Evolutionary conservation across 352 stramenopile genomes (phyloP).

Genomic region (Phytophthora sp.): DNA sequence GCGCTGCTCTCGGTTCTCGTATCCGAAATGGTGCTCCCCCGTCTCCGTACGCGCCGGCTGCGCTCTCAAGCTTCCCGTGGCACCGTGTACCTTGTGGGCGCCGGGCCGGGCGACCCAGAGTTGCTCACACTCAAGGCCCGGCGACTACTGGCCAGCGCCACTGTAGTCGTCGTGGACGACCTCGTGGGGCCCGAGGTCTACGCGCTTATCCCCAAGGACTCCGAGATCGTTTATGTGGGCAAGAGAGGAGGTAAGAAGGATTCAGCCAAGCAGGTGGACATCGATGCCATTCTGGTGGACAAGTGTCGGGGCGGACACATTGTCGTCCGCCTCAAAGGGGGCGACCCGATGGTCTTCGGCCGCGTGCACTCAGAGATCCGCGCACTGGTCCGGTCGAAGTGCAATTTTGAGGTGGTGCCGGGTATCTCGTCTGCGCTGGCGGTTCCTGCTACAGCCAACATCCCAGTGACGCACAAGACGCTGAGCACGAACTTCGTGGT

Average conservation of each 20-base stretch:
- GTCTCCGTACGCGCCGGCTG: conserved; percentile 33
- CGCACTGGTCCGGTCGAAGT: conserved; percentile 49
- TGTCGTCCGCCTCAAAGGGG: conserved; percentile 73
- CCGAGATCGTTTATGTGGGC: conserved; percentile 69
- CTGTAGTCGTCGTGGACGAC: conserved; percentile 68
- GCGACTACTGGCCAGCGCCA: conserved; percentile 53
- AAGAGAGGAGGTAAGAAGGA: conserved; percentile 73
- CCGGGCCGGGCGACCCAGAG: conserved; percentile 58
- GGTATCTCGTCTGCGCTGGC: conserved; percentile 73
- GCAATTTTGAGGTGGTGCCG: conserved; percentile 67
- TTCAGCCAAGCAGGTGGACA: conserved; percentile 71
- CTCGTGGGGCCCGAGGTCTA: conserved; percentile 68
- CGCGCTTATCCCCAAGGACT: conserved; percentile 57
- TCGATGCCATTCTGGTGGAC: conserved; percentile 64
- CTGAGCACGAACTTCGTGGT: conserved; percentile 70
- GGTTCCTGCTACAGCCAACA: conserved; percentile 62
- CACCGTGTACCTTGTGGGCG: conserved; percentile 71
- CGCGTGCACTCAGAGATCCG: conserved; percentile 79
- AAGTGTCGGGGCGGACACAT: conserved; percentile 58
- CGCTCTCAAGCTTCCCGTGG: conserved; percentile 31
- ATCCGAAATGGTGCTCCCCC: conserved; percentile 43
- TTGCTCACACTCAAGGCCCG: conserved; percentile 65
- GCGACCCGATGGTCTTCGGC: conserved; percentile 78
- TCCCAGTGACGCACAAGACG: conserved; percentile 75
- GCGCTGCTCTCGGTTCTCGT: conserved; percentile 44